These are phyloP conservation scores for Zoysia matrella DNA, from an alignment of 202 grass and related monocot species.

Conservation along the genomic window DNA sequence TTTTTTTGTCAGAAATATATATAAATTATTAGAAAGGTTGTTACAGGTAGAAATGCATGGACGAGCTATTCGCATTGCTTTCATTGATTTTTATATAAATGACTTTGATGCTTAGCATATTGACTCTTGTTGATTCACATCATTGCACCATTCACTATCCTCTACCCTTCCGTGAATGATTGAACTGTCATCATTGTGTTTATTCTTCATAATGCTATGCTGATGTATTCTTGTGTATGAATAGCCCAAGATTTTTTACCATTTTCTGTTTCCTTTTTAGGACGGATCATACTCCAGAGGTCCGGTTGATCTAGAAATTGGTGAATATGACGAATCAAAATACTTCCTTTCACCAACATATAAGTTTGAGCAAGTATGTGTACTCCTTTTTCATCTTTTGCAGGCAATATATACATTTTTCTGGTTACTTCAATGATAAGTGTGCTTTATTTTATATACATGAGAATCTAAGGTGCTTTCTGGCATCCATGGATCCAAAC, in stretches of 20 bases:
- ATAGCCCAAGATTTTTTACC: conserved; percentile 26
- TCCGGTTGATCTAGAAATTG: conserved; percentile 73
- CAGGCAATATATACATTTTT: neutral
- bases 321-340: conserved; percentile 81
- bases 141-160: conserved; percentile 15
- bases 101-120: conserved; percentile 25
- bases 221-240: conserved; percentile 22
- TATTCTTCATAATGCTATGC: neutral
- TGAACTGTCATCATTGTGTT: neutral
- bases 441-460: conserved; percentile 11
- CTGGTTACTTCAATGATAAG: conserved; percentile 18
- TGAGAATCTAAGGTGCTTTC: neutral
- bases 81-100: neutral
- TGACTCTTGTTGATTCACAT: neutral
- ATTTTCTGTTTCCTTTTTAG: conserved; percentile 55
- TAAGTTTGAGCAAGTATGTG: conserved; percentile 95
- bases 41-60: no score
- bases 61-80: no score
- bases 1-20: neutral
- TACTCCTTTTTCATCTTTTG: conserved; percentile 8
- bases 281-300: conserved; percentile 99
- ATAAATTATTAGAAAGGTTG: no score
- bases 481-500: neutral
- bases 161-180: neutral
- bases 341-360: conserved; percentile 90